Evolutionary conservation across 1,284 basidiomycete species (phyloP).

Genomic region (Taiwanofungus camphoratus): DNA sequence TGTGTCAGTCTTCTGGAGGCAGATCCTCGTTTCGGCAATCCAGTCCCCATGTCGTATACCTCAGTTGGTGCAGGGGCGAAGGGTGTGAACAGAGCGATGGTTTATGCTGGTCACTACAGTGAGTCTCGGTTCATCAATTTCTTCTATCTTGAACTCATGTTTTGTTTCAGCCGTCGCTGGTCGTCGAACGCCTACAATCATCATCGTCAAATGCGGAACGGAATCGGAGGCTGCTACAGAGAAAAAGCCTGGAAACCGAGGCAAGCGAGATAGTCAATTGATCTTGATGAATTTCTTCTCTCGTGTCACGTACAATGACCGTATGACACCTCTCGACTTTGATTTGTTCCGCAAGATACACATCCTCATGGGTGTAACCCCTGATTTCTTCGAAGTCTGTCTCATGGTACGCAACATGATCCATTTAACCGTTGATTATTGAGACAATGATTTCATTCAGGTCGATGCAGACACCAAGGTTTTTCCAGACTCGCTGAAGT

Average conservation of each 20-base stretch:
- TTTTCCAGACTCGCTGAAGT: slow-evolving; percentile 78
- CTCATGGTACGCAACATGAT: slow-evolving; percentile 74
- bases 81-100: slow-evolving; percentile 92
- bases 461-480: slow-evolving; percentile 98
- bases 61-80: slow-evolving; percentile 90
- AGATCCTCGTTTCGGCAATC: slow-evolving; percentile 94
- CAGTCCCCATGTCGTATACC: slow-evolving; percentile 90
- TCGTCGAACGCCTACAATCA: slow-evolving; percentile 89
- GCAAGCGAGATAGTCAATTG: slow-evolving; percentile 98
- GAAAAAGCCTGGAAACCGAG: slow-evolving; percentile 96
- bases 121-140: slow-evolving; percentile 30
- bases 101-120: slow-evolving; percentile 99
- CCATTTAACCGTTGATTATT: neutral
- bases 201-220: slow-evolving; percentile 96
- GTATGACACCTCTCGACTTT: slow-evolving; percentile 96
- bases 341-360: slow-evolving; percentile 98
- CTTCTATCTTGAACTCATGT: slow-evolving; percentile 4
- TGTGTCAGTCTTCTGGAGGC: slow-evolving; percentile 91
- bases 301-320: slow-evolving; percentile 97
- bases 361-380: slow-evolving; percentile 96
- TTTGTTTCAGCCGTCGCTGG: slow-evolving; percentile 62
- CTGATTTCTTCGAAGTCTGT: slow-evolving; percentile 97
- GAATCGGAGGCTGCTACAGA: slow-evolving; percentile 76
- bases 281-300: slow-evolving; percentile 99
- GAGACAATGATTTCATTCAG: slow-evolving; percentile 35